These are phyloP conservation scores for Aspergillus jensenii DNA, from an alignment of 2,329 filamentous ascomycete genomes.

Conservation along the genomic window DNA sequence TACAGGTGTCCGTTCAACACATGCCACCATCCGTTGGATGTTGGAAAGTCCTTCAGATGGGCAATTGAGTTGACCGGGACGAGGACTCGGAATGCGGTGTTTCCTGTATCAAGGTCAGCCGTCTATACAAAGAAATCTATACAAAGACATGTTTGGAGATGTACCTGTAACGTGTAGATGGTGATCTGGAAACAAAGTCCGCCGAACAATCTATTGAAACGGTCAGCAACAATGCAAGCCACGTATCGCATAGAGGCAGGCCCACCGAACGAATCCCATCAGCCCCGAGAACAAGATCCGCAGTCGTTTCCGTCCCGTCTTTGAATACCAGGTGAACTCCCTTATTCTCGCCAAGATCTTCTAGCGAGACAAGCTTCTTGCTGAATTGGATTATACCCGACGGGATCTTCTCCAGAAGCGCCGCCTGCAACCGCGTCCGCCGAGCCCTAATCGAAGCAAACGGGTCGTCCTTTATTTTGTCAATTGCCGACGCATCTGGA, in stretches of 20 bases:
- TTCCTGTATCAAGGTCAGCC: not conserved
- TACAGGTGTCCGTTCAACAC: not conserved
- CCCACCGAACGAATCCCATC: slow-evolving; percentile 4
- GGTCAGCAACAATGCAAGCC: not conserved
- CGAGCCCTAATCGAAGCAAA: slow-evolving; percentile 2
- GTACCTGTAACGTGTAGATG: not conserved
- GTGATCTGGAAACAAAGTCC: not conserved
- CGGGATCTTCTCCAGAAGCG: not conserved
- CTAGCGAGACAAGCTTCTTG: not conserved
- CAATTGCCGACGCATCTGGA: too few relatives aligned
- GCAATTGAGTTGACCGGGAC: not conserved
- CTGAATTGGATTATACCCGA: not conserved
- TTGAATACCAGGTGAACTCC: not conserved
- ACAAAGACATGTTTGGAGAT: not conserved
- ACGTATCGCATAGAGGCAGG: too few relatives aligned
- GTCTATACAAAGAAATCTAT: not conserved
- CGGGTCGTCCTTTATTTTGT: not conserved
- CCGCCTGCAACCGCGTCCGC: slow-evolving; percentile 6
- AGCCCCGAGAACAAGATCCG: slow-evolving; percentile 2
- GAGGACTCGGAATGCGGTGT: slow-evolving; percentile 2
- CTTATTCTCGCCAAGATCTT: not conserved
- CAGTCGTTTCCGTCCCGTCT: not conserved
- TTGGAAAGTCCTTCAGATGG: not conserved
- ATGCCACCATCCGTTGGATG: slow-evolving; percentile 3
- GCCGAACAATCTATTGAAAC: not conserved